Conservation (phyloP, 2,329 filamentous ascomycete species). For the Cercospora sp. region DNA sequence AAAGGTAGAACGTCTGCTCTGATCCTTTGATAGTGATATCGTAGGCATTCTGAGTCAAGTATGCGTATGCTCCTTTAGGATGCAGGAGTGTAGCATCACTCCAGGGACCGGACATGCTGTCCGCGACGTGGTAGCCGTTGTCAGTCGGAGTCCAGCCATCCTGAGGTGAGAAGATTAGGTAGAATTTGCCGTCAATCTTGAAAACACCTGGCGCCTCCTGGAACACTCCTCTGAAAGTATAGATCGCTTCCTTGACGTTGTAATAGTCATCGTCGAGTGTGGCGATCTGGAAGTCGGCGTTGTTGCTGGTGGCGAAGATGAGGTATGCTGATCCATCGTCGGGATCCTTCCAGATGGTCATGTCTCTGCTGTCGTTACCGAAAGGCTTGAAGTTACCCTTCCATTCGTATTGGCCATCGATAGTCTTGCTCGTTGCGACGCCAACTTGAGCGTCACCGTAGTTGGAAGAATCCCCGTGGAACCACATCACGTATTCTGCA, state of each 20-base stretch:
- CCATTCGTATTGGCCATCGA: constrained; percentile 63
- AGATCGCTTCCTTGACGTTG: constrained; percentile 26
- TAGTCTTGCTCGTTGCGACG: constrained; percentile 59
- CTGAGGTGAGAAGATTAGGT: constrained; percentile 60
- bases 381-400: constrained; percentile 50
- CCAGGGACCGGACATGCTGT: constrained; percentile 61
- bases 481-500: constrained; percentile 65
- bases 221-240: constrained; percentile 29
- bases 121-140: constrained; percentile 63
- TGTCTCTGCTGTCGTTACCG: constrained; percentile 57
- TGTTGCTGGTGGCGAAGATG: constrained; percentile 50
- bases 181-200: constrained; percentile 62
- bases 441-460: constrained; percentile 66
- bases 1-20: constrained; percentile 48
- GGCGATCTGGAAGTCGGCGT: constrained; percentile 33
- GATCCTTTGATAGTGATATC: constrained; percentile 52
- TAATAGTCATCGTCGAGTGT: constrained; percentile 32
- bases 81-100: constrained; percentile 61
- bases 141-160: constrained; percentile 57
- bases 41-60: constrained; percentile 61
- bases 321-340: constrained; percentile 62
- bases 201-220: constrained; percentile 63
- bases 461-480: constrained; percentile 64
- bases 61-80: constrained; percentile 58
- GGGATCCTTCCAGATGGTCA: constrained; percentile 60